Evolutionary conservation across 208 protist genomes (phyloP), one percentile per base, ranked within the genome.

Genomic region (Phytomonas francai): DNA sequence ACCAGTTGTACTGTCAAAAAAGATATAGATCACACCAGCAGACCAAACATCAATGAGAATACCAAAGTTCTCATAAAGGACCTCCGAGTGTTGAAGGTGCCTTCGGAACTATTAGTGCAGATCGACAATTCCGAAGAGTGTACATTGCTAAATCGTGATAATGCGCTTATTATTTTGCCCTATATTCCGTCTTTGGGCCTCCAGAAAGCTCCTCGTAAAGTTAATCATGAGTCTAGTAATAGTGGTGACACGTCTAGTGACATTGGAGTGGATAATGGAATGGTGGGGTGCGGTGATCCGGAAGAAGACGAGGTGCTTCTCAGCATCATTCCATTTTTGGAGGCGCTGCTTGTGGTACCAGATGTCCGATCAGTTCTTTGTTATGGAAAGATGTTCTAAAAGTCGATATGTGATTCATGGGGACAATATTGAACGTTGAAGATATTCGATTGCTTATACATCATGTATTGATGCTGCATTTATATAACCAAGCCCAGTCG

Each of bases 121-220:
- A 82, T 95, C 33, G 89, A 95, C 73, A 95, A 95, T 71, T 80
- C 71, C 4, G 85, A 92, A 66, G 84, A 93, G 71, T 92, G 83
- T 73, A 84, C 80, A 45, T 68, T 87, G 27, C 73, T 88, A 9
- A 92, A 93, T 63, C 76, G 87, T 25, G 85, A 93, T 28, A 95
- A 92, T 72, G 85, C 85, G 0, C 68, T 95, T 16, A 78, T 95
- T 51, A 77, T 95, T 29, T 71, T 86, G 12, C 85, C 89, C 1
- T 95, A 81, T 73, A 85, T 91, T 57, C 89, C 89, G 0, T 80
- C 86, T 14, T 25, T 54, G 45, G 19, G 25, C 19, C 45, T 54
- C 22, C 45, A 54, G 19, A 54, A 54, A 25, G 45, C 45, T 54
- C 19, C 45, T 22, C 45, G 45, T 25, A 54, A 54, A 25, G 45